Evolutionary conservation across 1,284 basidiomycete genomes (phyloP), one percentile per base, ranked within the genome.

Genomic region (Serendipita sp.): DNA sequence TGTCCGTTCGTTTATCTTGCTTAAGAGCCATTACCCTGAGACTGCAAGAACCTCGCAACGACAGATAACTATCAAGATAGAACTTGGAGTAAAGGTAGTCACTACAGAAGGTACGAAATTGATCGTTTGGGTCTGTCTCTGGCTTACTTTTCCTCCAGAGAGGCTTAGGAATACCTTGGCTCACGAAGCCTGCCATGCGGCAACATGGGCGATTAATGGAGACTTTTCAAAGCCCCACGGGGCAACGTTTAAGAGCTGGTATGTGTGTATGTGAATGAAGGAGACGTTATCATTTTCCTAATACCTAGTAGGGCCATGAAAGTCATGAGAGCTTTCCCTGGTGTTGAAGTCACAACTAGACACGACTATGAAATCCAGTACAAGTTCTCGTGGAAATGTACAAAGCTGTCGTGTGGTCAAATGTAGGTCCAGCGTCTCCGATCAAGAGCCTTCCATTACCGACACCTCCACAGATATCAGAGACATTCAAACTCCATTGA

Each of bases 331-430:
- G 53, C 53, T 8, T 58, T 58, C 17, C 53, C 29, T 4, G 53
- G 17, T 34, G 53, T 58, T 58, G 29, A 58, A n/a, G 32, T 58
- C 10, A 58, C 53, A n/a, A 58, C 53, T 8, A 58, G 34, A 32
- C 53, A 58, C 34, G 53, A 58, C 32, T 58, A 58, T 32, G 53
- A 58, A n/a, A 58, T 58, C 32, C 22, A 58, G n/a, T 58, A 58
- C 34, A 58, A 58, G 34, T 58, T 6, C 29, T 22, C 53, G 17
- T 58, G 53, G 53, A 58, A 35, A 35, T 58, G 53, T n/a, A 10
- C 32, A 8, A 35, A 10, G 15, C 17, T 26, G 10, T 30, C 17
- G 5, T 58, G 53, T 32, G 53, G 53, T 26, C 53, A 58, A 32
- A 32, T 58, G 53, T 58, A 22, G 10, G 53, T 58, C n/a, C 15